These are phyloP conservation scores for Termitomyces heimii DNA, from an alignment of 768 basidiomycete genomes.

Conservation along the genomic window DNA sequence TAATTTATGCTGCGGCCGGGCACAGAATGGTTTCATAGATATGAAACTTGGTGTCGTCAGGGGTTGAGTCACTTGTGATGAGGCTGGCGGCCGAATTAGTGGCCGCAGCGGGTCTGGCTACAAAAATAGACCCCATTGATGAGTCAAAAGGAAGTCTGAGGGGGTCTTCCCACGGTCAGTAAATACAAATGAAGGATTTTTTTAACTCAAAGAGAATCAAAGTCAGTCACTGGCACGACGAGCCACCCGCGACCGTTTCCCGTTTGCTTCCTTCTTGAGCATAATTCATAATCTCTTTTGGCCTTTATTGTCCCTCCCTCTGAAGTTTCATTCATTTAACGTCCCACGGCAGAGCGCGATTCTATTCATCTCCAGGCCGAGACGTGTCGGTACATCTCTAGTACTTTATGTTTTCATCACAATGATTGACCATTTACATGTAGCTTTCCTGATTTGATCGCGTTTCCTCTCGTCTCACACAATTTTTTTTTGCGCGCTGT, in stretches of 20 bases:
- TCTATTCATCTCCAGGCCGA: neutral
- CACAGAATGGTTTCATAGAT: no score
- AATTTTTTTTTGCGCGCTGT: neutral
- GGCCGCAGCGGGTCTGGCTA: neutral
- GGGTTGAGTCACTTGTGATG: no score
- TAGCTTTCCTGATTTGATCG: neutral
- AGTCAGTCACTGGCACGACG: neutral
- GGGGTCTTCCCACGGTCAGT: neutral
- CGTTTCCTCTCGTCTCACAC: neutral
- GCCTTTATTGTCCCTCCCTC: neutral
- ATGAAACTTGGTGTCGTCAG: neutral
- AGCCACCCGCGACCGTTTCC: neutral
- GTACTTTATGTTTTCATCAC: neutral
- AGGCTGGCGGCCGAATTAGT: no score
- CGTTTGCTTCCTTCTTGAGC: neutral
- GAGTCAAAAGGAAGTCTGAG: neutral
- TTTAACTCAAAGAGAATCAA: neutral
- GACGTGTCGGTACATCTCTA: neutral
- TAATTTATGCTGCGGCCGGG: no score
- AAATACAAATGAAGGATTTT: neutral
- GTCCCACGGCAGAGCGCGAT: neutral
- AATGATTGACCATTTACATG: neutral
- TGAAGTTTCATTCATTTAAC: neutral
- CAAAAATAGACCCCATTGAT: neutral
- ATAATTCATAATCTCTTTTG: neutral